Conservation (phyloP, 2,329 filamentous ascomycete genomes). For the Exophiala phaeomuriformis region DNA sequence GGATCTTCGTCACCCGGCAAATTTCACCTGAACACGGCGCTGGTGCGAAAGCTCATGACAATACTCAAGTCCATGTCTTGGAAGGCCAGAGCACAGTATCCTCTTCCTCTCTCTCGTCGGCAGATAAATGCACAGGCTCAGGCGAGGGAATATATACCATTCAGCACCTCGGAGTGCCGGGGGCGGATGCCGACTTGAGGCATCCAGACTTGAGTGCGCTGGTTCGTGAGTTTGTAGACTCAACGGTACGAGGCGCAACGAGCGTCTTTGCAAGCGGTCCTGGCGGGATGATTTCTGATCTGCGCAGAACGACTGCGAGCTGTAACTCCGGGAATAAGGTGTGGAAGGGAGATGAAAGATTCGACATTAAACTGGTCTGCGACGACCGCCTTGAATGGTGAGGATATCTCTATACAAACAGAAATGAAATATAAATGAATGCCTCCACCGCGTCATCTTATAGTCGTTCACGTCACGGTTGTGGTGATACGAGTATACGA, state of each 20-base stretch:
- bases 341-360: slow-evolving; percentile 52
- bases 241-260: slow-evolving; percentile 44
- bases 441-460: too few species aligned
- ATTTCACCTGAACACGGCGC: too few species aligned
- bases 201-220: slow-evolving; percentile 44
- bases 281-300: slow-evolving; percentile 51
- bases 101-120: not conserved
- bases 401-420: not conserved
- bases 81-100: not conserved
- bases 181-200: slow-evolving; percentile 29
- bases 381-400: slow-evolving; percentile 51
- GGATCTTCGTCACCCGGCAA: slow-evolving; percentile 55
- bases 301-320: slow-evolving; percentile 48
- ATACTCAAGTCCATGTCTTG: too few species aligned
- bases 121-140: slow-evolving; percentile 14
- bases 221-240: slow-evolving; percentile 44
- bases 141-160: slow-evolving; percentile 22
- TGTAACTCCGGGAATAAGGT: slow-evolving; percentile 49
- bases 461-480: too few species aligned
- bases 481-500: too few species aligned
- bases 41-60: too few species aligned
- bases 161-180: slow-evolving; percentile 20
- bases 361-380: slow-evolving; percentile 51
- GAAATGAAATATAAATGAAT: not conserved
- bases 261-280: slow-evolving; percentile 56